Conservation (phyloP, 805 yeast species). For the Candida mattraensis region DNA sequence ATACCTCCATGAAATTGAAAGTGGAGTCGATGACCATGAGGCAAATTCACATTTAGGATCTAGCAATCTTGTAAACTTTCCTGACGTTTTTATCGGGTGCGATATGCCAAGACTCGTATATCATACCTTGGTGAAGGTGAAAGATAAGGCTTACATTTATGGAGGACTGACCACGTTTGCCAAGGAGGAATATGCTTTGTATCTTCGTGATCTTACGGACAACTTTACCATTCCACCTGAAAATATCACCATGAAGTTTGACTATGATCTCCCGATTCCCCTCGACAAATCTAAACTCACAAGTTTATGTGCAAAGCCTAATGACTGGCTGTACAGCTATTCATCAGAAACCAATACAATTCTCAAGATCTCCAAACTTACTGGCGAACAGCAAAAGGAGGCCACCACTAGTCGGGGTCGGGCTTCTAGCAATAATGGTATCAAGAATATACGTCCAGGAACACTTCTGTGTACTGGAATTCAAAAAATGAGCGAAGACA, state of each 20-base stretch:
- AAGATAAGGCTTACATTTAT: conserved; percentile 37
- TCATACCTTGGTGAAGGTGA: conserved; percentile 42
- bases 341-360: conserved; percentile 42
- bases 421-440: conserved; percentile 1
- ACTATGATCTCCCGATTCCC: conserved; percentile 47
- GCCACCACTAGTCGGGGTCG: conserved; percentile 13
- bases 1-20: background rate
- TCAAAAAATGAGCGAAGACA: conserved; percentile 52
- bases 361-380: conserved; percentile 21
- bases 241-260: conserved; percentile 31
- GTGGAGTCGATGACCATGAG: background rate
- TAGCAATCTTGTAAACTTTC: conserved; percentile 28
- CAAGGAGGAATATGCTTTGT: conserved; percentile 25
- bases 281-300: conserved; percentile 40
- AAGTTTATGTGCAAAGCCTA: conserved; percentile 43
- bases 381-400: background rate
- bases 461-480: conserved; percentile 50
- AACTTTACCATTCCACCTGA: conserved; percentile 33
- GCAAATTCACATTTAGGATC: conserved; percentile 9
- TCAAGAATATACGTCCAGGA: conserved; percentile 42
- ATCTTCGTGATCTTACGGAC: conserved; percentile 29
- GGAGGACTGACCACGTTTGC: conserved; percentile 44
- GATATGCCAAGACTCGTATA: conserved; percentile 44
- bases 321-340: conserved; percentile 36
- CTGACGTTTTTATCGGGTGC: conserved; percentile 38